A percentile compares a stretch with the other conserved stretches of the same genome.
Evolutionary conservation across 73 alveolate genomes (phyloP).

Genomic region (Durusdinium trenchii): DNA sequence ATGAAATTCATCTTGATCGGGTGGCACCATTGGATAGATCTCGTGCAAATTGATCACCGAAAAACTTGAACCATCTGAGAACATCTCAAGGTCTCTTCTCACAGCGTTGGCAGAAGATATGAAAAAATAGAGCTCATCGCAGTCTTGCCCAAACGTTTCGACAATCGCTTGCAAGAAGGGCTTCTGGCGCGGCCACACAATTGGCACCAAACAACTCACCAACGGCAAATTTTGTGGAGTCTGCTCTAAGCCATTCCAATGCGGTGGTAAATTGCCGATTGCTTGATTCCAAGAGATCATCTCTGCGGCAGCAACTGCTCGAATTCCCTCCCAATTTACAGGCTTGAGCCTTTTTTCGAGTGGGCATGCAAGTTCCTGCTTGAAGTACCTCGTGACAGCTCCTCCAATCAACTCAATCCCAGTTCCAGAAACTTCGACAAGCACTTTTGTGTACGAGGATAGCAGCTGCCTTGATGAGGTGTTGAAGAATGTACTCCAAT

Average conservation of each 20-base stretch:
- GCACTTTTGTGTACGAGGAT: not conserved
- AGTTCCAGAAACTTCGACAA: not conserved
- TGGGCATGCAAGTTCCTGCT: not conserved
- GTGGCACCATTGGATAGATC: slow-evolving; percentile 66
- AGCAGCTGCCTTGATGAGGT: not conserved
- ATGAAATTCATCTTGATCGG: slow-evolving; percentile 54
- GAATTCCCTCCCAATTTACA: not conserved
- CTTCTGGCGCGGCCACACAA: slow-evolving; percentile 72
- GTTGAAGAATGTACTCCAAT: not conserved
- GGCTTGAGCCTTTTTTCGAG: not conserved
- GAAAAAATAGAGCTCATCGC: slow-evolving; percentile 69
- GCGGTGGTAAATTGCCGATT: slow-evolving; percentile 8
- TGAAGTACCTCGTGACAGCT: not conserved
- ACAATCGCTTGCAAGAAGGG: slow-evolving; percentile 47
- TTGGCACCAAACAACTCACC: slow-evolving; percentile 70
- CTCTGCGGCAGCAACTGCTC: not conserved
- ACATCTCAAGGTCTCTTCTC: not conserved
- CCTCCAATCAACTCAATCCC: not conserved
- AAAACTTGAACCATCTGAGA: not conserved
- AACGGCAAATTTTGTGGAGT: not conserved
- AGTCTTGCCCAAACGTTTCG: slow-evolving; percentile 45
- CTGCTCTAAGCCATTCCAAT: not conserved
- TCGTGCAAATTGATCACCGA: slow-evolving; percentile 37
- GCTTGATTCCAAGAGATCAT: not conserved
- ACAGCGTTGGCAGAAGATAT: not conserved